Conservation (phyloP, 257 asterid genomes). For the Capsicum baccatum region DNA sequence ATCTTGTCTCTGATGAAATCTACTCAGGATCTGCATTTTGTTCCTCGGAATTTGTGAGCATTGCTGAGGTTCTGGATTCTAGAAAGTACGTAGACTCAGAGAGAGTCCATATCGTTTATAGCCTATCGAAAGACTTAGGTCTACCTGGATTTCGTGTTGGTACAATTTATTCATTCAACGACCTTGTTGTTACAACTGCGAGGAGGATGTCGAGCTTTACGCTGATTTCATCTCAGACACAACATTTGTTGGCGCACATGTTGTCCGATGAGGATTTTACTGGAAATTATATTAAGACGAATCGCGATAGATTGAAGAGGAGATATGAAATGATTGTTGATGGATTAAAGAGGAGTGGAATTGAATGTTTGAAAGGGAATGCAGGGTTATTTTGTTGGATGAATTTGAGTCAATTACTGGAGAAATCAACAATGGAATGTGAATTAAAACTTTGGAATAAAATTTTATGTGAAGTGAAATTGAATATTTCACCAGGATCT, state of each 20-base stretch:
- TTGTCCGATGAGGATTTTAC: constrained; percentile 42
- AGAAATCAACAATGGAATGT: constrained; percentile 40
- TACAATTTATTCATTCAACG: constrained; percentile 53
- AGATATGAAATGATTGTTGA: constrained; percentile 41
- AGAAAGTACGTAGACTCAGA: constrained; percentile 38
- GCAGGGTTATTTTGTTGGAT: constrained; percentile 63
- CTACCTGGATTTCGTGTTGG: constrained; percentile 62
- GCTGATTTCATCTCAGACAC: constrained; percentile 56
- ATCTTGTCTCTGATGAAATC: constrained; percentile 58
- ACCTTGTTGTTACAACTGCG: constrained; percentile 52
- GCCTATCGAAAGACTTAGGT: constrained; percentile 58
- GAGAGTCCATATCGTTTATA: constrained; percentile 55
- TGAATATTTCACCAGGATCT: constrained; percentile 58
- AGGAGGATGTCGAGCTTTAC: constrained; percentile 62
- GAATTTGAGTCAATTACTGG: constrained; percentile 48
- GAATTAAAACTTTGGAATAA: constrained; percentile 50
- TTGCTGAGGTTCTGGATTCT: constrained; percentile 47
- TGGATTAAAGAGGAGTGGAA: constrained; percentile 43
- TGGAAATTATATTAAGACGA: constrained; percentile 39
- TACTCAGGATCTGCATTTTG: constrained; percentile 54
- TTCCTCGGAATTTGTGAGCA: constrained; percentile 45
- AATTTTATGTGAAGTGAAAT: constrained; percentile 44
- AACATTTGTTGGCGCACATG: constrained; percentile 50
- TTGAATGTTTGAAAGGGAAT: constrained; percentile 49
- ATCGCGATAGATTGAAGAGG: constrained; percentile 42